A percentile compares a stretch with the other conserved stretches of the same genome.
Evolutionary conservation across 2,329 filamentous ascomycete genomes (phyloP).

Genomic region (Tolypocladium cylindrosporum): DNA sequence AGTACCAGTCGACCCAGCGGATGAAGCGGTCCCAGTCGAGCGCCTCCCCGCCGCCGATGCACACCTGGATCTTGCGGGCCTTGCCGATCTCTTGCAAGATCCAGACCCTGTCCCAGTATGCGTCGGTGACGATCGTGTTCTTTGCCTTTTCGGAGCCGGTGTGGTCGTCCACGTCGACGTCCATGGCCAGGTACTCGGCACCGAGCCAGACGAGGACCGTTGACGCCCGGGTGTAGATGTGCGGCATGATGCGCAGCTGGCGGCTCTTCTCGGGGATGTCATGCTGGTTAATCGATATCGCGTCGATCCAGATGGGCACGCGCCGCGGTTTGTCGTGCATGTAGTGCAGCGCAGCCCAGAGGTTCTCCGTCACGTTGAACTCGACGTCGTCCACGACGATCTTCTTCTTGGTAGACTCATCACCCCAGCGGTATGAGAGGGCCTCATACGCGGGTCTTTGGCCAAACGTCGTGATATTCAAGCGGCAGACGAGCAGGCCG

Average conservation of each 20-base stretch:
- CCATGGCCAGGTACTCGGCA: not conserved
- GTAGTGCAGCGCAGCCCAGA: constrained; percentile 6
- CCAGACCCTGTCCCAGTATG: constrained; percentile 9
- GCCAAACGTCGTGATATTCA: constrained; percentile 4
- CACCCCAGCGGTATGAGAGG: constrained; percentile 11
- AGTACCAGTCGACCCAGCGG: constrained; percentile 2
- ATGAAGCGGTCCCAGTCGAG: constrained; percentile 5
- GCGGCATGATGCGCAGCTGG: constrained; percentile 11
- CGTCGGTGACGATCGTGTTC: constrained; percentile 2
- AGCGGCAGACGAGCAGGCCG: constrained; percentile 1
- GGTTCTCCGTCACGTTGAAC: constrained; percentile 6
- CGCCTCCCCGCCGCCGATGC: constrained; percentile 1
- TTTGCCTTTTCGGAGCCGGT: not conserved
- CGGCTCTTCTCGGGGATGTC: constrained; percentile 7
- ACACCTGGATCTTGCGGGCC: constrained; percentile 5
- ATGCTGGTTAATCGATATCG: constrained; percentile 9
- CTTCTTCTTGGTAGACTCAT: constrained; percentile 1
- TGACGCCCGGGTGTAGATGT: constrained; percentile 9
- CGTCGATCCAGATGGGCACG: constrained; percentile 10
- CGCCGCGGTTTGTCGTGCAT: constrained; percentile 3
- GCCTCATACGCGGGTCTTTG: constrained; percentile 8
- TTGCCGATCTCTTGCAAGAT: constrained; percentile 10
- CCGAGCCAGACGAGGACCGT: constrained; percentile 11
- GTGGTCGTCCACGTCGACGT: not conserved
- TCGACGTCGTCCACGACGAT: constrained; percentile 6